phyloP scores from a whole-genome alignment of 1,284 basidiomycete species.

The Porodaedalea pini region DNA sequence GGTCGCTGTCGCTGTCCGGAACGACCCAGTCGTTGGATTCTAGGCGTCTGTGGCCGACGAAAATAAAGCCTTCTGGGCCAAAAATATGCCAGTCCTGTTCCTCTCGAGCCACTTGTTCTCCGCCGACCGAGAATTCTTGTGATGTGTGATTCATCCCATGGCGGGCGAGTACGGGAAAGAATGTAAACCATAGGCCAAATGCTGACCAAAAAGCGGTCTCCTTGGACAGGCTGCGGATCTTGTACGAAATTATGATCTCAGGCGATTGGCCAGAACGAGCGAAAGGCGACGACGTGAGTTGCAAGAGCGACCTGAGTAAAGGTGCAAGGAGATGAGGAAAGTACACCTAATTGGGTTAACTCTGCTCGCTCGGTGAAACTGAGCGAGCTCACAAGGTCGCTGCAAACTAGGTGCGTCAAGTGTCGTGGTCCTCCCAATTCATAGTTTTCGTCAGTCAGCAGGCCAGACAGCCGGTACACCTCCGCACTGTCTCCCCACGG shows the following conservation, averaged over 20 bases:
- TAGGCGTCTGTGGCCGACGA: slow-evolving; percentile 53
- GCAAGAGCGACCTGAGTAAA: slow-evolving; percentile 62
- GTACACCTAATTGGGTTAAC: slow-evolving; percentile 51
- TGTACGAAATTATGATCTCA: slow-evolving; percentile 64
- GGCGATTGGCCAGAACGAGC: slow-evolving; percentile 16
- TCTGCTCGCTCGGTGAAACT: slow-evolving; percentile 1
- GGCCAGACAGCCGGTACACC: slow-evolving; percentile 35
- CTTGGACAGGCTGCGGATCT: slow-evolving; percentile 71
- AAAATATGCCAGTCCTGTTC: slow-evolving; percentile 27
- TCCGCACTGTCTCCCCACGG: slow-evolving; percentile 59
- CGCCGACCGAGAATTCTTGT: not conserved
- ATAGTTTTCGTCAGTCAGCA: slow-evolving; percentile 32
- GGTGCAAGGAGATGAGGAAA: slow-evolving; percentile 71
- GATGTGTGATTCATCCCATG: not conserved
- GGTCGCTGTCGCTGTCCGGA: slow-evolving; percentile 48
- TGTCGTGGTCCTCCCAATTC: not conserved
- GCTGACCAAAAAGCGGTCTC: slow-evolving; percentile 80
- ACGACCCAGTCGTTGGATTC: slow-evolving; percentile 55
- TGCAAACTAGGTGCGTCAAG: slow-evolving; percentile 66
- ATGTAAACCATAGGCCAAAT: slow-evolving; percentile 80
- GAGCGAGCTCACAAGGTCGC: slow-evolving; percentile 58
- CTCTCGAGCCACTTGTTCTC: slow-evolving; percentile 18
- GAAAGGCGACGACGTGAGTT: slow-evolving; percentile 56
- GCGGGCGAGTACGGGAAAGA: slow-evolving; percentile 53
- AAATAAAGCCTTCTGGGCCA: slow-evolving; percentile 45